Evolutionary conservation across 352 stramenopile genomes (phyloP).

Genomic region (Phytophthora megakarya): DNA sequence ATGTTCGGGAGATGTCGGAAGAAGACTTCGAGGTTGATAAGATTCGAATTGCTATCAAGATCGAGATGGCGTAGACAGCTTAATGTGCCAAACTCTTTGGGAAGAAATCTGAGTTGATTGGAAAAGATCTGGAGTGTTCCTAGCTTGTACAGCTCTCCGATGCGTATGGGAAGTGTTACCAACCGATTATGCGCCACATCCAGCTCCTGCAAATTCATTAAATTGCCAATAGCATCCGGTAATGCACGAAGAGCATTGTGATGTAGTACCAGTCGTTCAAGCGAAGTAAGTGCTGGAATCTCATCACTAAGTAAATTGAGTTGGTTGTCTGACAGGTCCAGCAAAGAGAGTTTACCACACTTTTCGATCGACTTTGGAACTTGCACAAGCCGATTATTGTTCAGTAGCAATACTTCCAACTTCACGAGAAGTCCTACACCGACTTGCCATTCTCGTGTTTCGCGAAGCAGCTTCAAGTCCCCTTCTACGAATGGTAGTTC

Average conservation of each 20-base stretch:
- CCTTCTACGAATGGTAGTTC: slow-evolving; percentile 70
- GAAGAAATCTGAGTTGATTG: slow-evolving; percentile 55
- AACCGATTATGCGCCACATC: slow-evolving; percentile 51
- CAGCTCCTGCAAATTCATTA: slow-evolving; percentile 47
- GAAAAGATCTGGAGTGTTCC: slow-evolving; percentile 38
- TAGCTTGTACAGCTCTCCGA: slow-evolving; percentile 51
- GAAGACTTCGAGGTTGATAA: slow-evolving; percentile 44
- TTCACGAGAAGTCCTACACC: slow-evolving; percentile 51
- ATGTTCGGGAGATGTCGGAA: slow-evolving; percentile 44
- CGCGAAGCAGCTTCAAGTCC: slow-evolving; percentile 68
- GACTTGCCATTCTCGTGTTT: slow-evolving; percentile 78
- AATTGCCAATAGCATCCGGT: slow-evolving; percentile 44
- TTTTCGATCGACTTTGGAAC: slow-evolving; percentile 58
- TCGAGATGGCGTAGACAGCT: slow-evolving; percentile 32
- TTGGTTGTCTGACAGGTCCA: slow-evolving; percentile 63
- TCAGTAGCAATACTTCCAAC: slow-evolving; percentile 52
- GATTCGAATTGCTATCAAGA: slow-evolving; percentile 49
- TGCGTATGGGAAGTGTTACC: slow-evolving; percentile 39
- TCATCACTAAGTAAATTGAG: slow-evolving; percentile 46
- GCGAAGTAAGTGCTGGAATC: slow-evolving; percentile 41
- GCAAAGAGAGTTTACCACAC: slow-evolving; percentile 41
- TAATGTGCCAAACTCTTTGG: slow-evolving; percentile 44
- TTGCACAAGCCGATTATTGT: slow-evolving; percentile 54
- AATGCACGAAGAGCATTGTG: slow-evolving; percentile 50
- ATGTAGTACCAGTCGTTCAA: slow-evolving; percentile 45